phyloP scores from a whole-genome alignment of 331 rosid genomes.

The Dryas integrifolia region DNA sequence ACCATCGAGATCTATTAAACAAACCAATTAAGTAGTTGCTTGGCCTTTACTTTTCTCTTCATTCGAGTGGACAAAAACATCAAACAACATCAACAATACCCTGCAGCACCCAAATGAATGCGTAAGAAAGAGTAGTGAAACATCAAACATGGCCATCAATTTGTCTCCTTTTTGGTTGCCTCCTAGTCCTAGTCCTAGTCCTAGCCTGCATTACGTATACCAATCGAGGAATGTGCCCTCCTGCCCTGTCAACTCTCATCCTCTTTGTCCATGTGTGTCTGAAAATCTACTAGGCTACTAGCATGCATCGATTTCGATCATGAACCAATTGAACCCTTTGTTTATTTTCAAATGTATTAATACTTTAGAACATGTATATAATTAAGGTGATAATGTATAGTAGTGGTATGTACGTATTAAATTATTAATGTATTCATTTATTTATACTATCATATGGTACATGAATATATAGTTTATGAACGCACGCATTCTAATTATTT shows the following conservation, averaged over 20 bases:
- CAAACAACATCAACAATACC: too few relatives aligned
- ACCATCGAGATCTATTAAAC: neutral
- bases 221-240: conserved; percentile 30
- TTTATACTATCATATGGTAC: neutral
- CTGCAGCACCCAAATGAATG: neutral
- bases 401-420: neutral
- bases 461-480: neutral
- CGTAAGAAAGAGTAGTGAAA: neutral
- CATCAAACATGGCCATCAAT: conserved; percentile 16
- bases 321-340: neutral
- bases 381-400: neutral
- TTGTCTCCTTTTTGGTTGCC: conserved; percentile 25
- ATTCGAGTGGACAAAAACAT: neutral
- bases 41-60: conserved; percentile 13
- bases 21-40: conserved; percentile 19
- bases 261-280: conserved; percentile 8
- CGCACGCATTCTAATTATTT: neutral
- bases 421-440: too few relatives aligned
- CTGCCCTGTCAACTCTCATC: conserved; percentile 17
- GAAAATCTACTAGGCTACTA: too few relatives aligned
- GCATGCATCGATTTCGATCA: neutral
- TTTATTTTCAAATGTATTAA: neutral
- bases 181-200: neutral
- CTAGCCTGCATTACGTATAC: neutral
- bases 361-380: too few relatives aligned